phyloP scores from a whole-genome alignment of 192 early-diverging fungal genomes.

The Coemansia sp. region DNA sequence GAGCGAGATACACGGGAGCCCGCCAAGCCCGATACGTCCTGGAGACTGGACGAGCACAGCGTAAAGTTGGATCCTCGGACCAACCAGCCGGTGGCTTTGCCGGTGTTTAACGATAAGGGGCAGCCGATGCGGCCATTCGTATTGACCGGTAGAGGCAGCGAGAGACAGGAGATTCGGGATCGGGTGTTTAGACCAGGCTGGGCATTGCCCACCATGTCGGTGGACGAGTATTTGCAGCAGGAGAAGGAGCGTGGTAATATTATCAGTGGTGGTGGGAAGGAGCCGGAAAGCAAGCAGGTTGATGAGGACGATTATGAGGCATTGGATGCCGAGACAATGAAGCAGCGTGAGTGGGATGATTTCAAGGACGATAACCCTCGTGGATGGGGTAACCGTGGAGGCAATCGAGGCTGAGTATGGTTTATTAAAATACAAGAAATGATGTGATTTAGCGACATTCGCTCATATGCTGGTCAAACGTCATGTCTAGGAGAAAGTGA shows the following conservation, averaged over 20 bases:
- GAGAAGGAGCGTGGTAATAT: conserved; percentile 87
- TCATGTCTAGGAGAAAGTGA: conserved; percentile 51
- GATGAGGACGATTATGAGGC: conserved; percentile 78
- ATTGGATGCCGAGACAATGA: conserved; percentile 80
- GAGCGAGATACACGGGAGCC: conserved; percentile 2
- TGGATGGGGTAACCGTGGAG: conserved; percentile 65
- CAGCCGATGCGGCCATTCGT: conserved; percentile 82
- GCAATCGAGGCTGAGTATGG: conserved; percentile 33
- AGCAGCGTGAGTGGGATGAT: conserved; percentile 84
- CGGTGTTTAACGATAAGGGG: conserved; percentile 31
- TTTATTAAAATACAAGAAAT: conserved; percentile 3
- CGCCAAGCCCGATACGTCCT: conserved; percentile 7
- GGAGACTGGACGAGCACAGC: conserved; percentile 57
- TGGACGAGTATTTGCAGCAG: conserved; percentile 89
- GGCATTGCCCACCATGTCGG: conserved; percentile 91
- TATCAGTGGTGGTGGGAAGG: conserved; percentile 78
- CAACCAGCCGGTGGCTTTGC: conserved; percentile 7
- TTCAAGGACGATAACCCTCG: conserved; percentile 80
- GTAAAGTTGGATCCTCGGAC: conserved; percentile 22
- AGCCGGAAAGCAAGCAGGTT: conserved; percentile 66
- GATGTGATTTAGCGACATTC: conserved; percentile 26
- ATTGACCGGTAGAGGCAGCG: conserved; percentile 59
- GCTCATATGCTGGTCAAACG: conserved; percentile 50
- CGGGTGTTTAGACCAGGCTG: conserved; percentile 83
- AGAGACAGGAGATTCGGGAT: conserved; percentile 69